phyloP scores from a whole-genome alignment of 495 filamentous ascomycete species.

The Penicillium ucsense region DNA sequence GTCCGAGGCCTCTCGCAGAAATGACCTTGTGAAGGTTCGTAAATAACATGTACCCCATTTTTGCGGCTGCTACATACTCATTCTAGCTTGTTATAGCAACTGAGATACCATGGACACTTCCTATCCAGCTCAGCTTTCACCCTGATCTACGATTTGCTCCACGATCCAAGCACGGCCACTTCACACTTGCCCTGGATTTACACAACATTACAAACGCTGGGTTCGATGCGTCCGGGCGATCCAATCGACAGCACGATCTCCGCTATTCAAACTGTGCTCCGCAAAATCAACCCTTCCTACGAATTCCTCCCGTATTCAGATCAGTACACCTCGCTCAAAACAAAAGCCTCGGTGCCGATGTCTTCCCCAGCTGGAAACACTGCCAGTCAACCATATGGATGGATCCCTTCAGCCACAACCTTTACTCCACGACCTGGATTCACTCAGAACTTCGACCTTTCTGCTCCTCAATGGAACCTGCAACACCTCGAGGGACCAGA shows the following conservation, averaged over 20 bases:
- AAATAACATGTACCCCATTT: background rate
- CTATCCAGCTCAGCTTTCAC: constrained; percentile 28
- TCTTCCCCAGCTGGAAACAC: background rate
- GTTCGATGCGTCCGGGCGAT: constrained; percentile 22
- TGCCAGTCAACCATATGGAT: background rate
- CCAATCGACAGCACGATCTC: constrained; percentile 22
- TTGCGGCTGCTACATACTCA: no score
- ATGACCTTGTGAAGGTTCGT: constrained; percentile 28
- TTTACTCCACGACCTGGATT: background rate
- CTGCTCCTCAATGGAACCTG: constrained; percentile 15
- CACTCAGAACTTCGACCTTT: constrained; percentile 5
- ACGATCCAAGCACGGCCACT: constrained; percentile 21
- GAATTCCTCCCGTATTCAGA: constrained; percentile 16
- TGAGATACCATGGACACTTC: constrained; percentile 34
- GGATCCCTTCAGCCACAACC: background rate
- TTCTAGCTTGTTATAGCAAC: constrained; percentile 15
- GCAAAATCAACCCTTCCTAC: constrained; percentile 26
- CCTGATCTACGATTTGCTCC: constrained; percentile 33
- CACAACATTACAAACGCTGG: constrained; percentile 22
- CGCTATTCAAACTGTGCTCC: constrained; percentile 25
- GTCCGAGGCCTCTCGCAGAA: constrained; percentile 22
- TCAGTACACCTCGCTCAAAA: background rate
- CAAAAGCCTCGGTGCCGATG: background rate
- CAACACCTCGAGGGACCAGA: constrained; percentile 15
- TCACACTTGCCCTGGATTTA: constrained; percentile 34